Evolutionary conservation across 371 early-diverging fungal species (phyloP).

Genomic region (Mortierella sp.): DNA sequence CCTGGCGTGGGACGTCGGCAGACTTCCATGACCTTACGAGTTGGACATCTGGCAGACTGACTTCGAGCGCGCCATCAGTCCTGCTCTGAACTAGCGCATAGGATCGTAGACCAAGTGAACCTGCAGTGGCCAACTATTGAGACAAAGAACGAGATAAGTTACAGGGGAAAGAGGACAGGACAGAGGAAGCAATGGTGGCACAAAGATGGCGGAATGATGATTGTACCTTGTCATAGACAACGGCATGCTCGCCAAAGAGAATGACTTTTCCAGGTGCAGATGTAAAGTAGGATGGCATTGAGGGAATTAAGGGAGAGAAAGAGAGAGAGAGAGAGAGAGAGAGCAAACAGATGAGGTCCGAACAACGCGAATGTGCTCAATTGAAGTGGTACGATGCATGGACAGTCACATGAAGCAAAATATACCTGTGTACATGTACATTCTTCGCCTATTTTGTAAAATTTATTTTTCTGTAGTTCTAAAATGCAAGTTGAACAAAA

Average conservation of each 20-base stretch:
- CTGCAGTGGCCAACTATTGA: constrained; percentile 74
- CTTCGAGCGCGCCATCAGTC: constrained; percentile 53
- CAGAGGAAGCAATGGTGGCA: not conserved
- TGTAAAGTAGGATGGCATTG: constrained; percentile 45
- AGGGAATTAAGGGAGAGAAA: not conserved
- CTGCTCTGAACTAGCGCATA: constrained; percentile 67
- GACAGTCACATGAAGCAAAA: too few species aligned
- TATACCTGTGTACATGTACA: too few species aligned
- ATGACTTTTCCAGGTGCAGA: constrained; percentile 97
- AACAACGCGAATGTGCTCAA: too few species aligned
- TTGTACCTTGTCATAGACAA: constrained; percentile 93
- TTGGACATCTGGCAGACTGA: constrained; percentile 69
- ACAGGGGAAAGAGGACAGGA: not conserved
- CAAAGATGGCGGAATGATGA: not conserved
- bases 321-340: too few species aligned
- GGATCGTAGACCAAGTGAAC: constrained; percentile 77
- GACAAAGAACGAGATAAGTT: not conserved
- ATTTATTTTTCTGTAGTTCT: too few species aligned
- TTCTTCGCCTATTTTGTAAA: too few species aligned
- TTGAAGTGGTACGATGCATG: too few species aligned
- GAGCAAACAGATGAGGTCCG: too few species aligned
- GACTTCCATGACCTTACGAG: constrained; percentile 59
- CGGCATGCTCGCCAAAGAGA: constrained; percentile 98
- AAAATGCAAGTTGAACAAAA: too few species aligned
- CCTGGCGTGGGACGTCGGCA: constrained; percentile 55